Evolutionary conservation across 257 asterid genomes (phyloP), one percentile per base, ranked within the genome.

Genomic region (Penstemon eatonii): DNA sequence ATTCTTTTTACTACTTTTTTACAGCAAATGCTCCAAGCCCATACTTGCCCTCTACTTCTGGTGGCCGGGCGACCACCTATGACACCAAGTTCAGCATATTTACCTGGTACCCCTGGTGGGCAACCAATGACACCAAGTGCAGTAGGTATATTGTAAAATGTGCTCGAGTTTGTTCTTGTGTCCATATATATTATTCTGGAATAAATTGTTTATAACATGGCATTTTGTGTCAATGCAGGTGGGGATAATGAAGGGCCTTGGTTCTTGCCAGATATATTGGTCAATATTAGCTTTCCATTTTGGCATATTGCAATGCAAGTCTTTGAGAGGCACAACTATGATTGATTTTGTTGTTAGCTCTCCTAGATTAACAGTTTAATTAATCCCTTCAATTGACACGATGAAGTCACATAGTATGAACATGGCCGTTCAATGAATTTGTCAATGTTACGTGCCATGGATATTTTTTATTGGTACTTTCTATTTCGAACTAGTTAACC

Each of bases 21-120:
- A 59, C 87, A 94, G 99, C 87, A 73, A 94, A 91, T 89, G 99
- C 96, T 68, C 96, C 99, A 33, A 94, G 97, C 71, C 99, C 99
- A n/a, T 91, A 91, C 81, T 66, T 94, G 79, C 97, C 99, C 47
- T 89, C 96, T 8, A 90, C 97, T 47, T 96, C 99, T 43, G 96
- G 98, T 65, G n/a, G n/a, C n/a, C n/a, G 98, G 98, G 52, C 97
- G 87, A 73, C 97, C 95, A 51, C 98, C 98, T 4, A 86, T 90
- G 97, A 92, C 97, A 0, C 97, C 98, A 52, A 90, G 96, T 78
- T 92, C 98, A 38, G 91, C 97, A 47, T 90, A 90, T 75, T 84
- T 92, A 67, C 98, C 98, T 73, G 96, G 98, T 60, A 92, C 98
- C 5, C 98, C 98, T 39, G 97, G 96, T 60, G 99, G 96, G 59